Evolutionary conservation across 2,329 filamentous ascomycete genomes (phyloP), one percentile per base, ranked within the genome.

Genomic region (Fusarium heterosporum): DNA sequence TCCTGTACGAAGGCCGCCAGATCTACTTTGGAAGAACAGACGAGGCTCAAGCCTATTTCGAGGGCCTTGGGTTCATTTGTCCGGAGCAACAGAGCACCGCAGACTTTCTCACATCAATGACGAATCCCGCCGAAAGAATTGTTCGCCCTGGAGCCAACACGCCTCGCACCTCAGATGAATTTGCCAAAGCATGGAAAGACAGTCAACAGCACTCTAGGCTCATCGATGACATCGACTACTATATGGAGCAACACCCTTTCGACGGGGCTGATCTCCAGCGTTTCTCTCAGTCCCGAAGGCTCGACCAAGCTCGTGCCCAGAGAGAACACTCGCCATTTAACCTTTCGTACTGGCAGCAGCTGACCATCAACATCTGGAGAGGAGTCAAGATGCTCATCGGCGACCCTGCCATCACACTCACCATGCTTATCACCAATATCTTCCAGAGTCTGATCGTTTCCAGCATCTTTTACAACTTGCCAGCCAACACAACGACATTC

Each of bases 1-100:
- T 92, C 1, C 82, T 92, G 1, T 89, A 91, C 69, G 86, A 90
- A 64, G 89, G 89, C 5, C 85, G 85, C 49, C 88, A 90, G 65
- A 87, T 90, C 55, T 92, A 66, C 50, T 75, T 74, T 26, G 73
- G 73, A 14, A 66, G 52, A 30, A 66, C 67, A 2, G 17, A 29
- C 2, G 55, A 73, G 3, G 74, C 74, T 0, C 68, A 66, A 22
- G 34, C 52, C 9, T 75, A 75, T 9, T 76, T 75, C 11, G 66
- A 71, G 36, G 42, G 55, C 6, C 61, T 75, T 55, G 90, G 90
- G 0, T 92, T 90, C 66, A 79, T 85, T 11, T 90, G 76, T 19
- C 79, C 79, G 2, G 72, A 75, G 3, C 74, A 80, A 22, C 78
- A 89, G 66, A 93, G 90, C 0, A 92, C 89, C 1, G 87, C 90